Conservation (phyloP, 495 filamentous ascomycete genomes). For the Penicillium ucsense region DNA sequence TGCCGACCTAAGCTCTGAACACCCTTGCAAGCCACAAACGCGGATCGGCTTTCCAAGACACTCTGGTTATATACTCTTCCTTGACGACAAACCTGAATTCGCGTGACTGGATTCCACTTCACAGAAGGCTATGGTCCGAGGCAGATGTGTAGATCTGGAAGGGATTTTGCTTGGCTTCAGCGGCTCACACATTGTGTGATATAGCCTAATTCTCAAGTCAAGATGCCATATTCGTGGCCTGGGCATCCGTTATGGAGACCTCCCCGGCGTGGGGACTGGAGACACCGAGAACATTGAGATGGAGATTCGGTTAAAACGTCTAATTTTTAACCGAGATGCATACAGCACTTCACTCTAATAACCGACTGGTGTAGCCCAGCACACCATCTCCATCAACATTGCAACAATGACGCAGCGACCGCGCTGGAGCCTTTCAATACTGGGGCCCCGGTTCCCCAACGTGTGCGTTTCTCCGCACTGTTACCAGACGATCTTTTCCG, state of each 20-base stretch:
- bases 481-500: conserved; percentile 13
- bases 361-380: conserved; percentile 6
- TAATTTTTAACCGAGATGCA: no score
- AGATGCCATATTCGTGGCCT: no score
- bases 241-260: no score
- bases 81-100: not conserved
- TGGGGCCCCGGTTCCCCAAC: conserved; percentile 5
- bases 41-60: not conserved
- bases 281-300: not conserved
- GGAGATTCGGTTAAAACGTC: conserved; percentile 10
- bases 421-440: conserved; percentile 8
- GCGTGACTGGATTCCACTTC: no score
- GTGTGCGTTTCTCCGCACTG: conserved; percentile 11
- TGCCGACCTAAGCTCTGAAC: conserved; percentile 9
- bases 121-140: no score
- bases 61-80: not conserved
- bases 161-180: no score
- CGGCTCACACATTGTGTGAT: no score
- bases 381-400: not conserved
- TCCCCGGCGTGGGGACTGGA: no score
- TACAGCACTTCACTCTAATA: no score
- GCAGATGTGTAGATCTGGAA: no score
- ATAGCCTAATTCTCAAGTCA: no score
- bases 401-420: conserved; percentile 12
- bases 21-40: not conserved